phyloP scores from a whole-genome alignment of 2,329 filamentous ascomycete genomes.

The Epichloe festucae region DNA sequence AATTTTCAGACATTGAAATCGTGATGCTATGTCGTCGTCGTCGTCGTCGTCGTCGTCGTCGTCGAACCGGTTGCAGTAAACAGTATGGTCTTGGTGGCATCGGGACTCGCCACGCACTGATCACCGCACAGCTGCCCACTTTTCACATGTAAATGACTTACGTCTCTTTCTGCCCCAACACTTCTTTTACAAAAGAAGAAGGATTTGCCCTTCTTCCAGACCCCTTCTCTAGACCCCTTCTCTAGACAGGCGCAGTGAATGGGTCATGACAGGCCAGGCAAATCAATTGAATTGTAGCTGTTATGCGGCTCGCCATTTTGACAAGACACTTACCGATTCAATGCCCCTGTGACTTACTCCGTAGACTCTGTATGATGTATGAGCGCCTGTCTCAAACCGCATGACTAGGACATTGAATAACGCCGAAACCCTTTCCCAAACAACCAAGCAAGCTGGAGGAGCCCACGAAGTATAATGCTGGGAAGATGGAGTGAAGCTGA shows the following conservation, averaged over 20 bases:
- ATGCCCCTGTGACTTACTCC: not conserved
- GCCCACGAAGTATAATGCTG: no score
- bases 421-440: constrained; percentile 1
- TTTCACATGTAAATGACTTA: not conserved
- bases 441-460: not conserved
- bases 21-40: not conserved
- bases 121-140: not conserved
- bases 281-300: not conserved
- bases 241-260: not conserved
- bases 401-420: not conserved
- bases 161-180: not conserved
- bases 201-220: not conserved
- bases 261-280: not conserved
- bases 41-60: not conserved
- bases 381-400: not conserved
- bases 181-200: not conserved
- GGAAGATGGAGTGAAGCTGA: no score
- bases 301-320: not conserved
- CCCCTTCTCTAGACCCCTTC: not conserved
- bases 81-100: not conserved
- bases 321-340: not conserved
- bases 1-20: not conserved
- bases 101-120: not conserved
- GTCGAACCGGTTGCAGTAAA: not conserved
- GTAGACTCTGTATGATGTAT: not conserved